Evolutionary conservation across 2,329 filamentous ascomycete species (phyloP).

Genomic region (Aureobasidium namibiae): DNA sequence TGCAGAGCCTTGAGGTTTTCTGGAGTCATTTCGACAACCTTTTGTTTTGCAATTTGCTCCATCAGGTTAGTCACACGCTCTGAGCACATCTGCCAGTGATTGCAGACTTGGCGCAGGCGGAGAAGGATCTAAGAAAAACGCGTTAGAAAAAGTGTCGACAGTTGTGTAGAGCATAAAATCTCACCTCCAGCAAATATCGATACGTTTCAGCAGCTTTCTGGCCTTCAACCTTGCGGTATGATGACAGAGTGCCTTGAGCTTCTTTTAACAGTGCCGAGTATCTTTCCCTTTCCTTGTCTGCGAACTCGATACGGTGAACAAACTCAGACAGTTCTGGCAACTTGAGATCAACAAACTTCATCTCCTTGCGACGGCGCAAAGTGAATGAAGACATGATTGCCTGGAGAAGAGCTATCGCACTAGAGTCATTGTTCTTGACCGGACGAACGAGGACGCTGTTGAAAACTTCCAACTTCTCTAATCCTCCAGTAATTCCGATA

Average conservation of each 20-base stretch:
- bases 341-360: conserved; percentile 76
- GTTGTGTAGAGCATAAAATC: background rate
- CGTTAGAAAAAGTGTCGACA: background rate
- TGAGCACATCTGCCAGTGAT: conserved; percentile 78
- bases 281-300: conserved; percentile 63
- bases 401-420: conserved; percentile 56
- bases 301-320: conserved; percentile 66
- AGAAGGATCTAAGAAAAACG: conserved; percentile 49
- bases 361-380: conserved; percentile 74
- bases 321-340: conserved; percentile 72
- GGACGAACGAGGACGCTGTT: conserved; percentile 63
- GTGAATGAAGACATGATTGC: conserved; percentile 73
- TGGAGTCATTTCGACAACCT: conserved; percentile 59
- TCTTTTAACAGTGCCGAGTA: conserved; percentile 70
- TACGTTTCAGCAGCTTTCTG: conserved; percentile 46
- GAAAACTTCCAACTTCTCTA: conserved; percentile 67
- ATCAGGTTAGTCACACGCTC: conserved; percentile 67
- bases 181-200: conserved; percentile 61
- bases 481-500: conserved; percentile 64
- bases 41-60: conserved; percentile 57
- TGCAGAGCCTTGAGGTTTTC: conserved; percentile 68
- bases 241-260: conserved; percentile 61
- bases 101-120: conserved; percentile 76
- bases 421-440: conserved; percentile 48
- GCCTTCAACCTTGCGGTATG: conserved; percentile 41